Base-by-base conservation (phyloP, 2,329 filamentous ascomycete genomes). In the Lithohypha guttulata region DNA sequence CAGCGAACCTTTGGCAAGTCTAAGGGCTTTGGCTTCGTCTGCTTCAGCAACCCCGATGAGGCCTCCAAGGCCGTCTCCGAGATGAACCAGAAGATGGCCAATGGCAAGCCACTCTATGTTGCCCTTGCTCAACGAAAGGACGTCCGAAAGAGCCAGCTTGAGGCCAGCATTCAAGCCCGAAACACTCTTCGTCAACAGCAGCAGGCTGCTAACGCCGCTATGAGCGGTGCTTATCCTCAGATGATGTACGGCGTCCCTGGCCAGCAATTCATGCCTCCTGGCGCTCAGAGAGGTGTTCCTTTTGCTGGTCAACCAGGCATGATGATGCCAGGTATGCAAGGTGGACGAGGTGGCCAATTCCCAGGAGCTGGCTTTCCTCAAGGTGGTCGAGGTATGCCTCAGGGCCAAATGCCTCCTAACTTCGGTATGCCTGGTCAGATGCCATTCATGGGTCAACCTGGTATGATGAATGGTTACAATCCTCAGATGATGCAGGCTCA, bases 61-160 rank as follows among this genome's bases (percentile, higher is more conserved):
- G 91, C 91, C 51, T 95, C 89, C 69, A 96, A 96, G 78, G 91
- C 91, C 50, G 89, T 98, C 50, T 86, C 87, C 45, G 91, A 98
- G 67, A 95, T 96, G 85, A 98, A 98, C 74, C 89, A 96, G 74
- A 86, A 91, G 65, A 98, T 98, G 91, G 74, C 96, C 53, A 82
- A 87, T 63, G 77, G 76, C 69, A 98, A 98, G 79, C 91, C 91
- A 42, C 75, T 98, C 45, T 98, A 98, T 60, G 91, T 98, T 56
- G 91, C 91, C 55, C 77, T 98, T 51, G 91, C 91, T 50, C 91
- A 98, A 75, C 89, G 91, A 69, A 98, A 98, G 79, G 91, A 98
- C 67, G 89, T 98, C 57, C 87, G 91, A 67, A 94, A 95, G 78
- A 94, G 79, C 71, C 91, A 96, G 60, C 84, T 98, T 54, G 91